Evolutionary conservation across 2,329 filamentous ascomycete species (phyloP), one percentile per base, ranked within the genome.

Genomic region (Fusarium miscanthi): DNA sequence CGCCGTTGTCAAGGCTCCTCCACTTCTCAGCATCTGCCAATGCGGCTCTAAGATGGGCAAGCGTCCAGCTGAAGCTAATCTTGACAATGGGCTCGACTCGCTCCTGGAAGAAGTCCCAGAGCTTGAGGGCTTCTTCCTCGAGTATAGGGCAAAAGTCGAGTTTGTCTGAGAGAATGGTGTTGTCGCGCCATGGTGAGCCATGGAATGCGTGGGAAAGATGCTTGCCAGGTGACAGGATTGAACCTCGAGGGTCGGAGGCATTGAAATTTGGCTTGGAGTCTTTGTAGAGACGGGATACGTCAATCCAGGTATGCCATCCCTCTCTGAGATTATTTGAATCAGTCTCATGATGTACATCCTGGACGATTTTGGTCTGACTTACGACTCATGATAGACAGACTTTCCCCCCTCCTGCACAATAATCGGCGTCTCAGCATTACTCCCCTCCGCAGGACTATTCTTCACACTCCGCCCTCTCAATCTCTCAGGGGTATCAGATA

Each of bases 61-160:
- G 52, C 5, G 52, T 63, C 69, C 69, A 71, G 25, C 21, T 57
- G 21, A 71, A 71, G 40, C 59, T 71, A 9, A 71, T 71, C 48
- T 71, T 71, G 8, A 68, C 48, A 16, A 59, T 17, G 1, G 67
- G 69, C 2, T 71, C 62, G 2, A 71, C 67, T 3, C 68, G 42
- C 8, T 71, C 57, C n/a, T 71, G 23, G n/a, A 71, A 71, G 0
- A 16, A 16, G 1, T 59, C 59, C 69, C 69, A 71, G 1, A 71
- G 27, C 7, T 45, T 58, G 1, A 66, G 33, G 0, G 37, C 56
- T 11, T 70, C 51, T 2, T 58, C 30, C 8, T 46, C 3, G 1
- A 56, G 56, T 25, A 70, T 62, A 1, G 68, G 6, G 13, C 40
- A 63, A 6, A 25, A 3, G 5, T 14, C 21, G 9, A 40, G 27